phyloP scores from a whole-genome alignment of 2,329 filamentous ascomycete genomes.

The Fusarium foetens region DNA sequence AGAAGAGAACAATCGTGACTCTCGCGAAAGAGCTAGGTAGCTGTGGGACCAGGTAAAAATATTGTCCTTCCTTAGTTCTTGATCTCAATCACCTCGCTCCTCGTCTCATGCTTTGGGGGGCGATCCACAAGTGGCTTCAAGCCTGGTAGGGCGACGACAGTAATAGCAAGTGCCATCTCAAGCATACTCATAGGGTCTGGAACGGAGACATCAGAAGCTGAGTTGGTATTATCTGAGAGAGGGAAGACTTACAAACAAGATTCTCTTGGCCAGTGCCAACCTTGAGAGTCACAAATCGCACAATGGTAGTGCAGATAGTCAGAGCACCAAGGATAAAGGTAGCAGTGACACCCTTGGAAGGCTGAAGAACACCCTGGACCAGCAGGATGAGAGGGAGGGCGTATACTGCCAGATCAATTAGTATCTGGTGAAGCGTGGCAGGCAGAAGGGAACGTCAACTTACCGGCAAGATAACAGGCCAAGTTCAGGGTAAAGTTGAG shows the following conservation, averaged over 20 bases:
- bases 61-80: constrained; percentile 15
- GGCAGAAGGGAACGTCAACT: not conserved
- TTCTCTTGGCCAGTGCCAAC: constrained; percentile 37
- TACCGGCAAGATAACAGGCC: constrained; percentile 48
- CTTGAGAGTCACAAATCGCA: constrained; percentile 32
- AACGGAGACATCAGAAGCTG: not conserved
- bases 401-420: constrained; percentile 41
- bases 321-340: constrained; percentile 35
- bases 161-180: constrained; percentile 33
- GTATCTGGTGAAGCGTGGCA: rapidly evolving
- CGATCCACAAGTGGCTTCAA: constrained; percentile 31
- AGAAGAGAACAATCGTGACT: not conserved
- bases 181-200: constrained; percentile 39
- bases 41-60: too few relatives aligned
- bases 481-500: constrained; percentile 50
- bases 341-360: constrained; percentile 27
- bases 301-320: constrained; percentile 32
- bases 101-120: constrained; percentile 9
- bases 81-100: constrained; percentile 1
- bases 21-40: rapidly evolving
- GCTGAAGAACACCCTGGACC: constrained; percentile 35
- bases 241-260: constrained; percentile 33
- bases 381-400: constrained; percentile 47
- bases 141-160: constrained; percentile 36
- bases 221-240: rapidly evolving